Percentiles rank a stretch among this genome's conserved stretches.
phyloP scores from a whole-genome alignment of 495 filamentous ascomycete species.

The Hypoxylon crocopeplum region DNA sequence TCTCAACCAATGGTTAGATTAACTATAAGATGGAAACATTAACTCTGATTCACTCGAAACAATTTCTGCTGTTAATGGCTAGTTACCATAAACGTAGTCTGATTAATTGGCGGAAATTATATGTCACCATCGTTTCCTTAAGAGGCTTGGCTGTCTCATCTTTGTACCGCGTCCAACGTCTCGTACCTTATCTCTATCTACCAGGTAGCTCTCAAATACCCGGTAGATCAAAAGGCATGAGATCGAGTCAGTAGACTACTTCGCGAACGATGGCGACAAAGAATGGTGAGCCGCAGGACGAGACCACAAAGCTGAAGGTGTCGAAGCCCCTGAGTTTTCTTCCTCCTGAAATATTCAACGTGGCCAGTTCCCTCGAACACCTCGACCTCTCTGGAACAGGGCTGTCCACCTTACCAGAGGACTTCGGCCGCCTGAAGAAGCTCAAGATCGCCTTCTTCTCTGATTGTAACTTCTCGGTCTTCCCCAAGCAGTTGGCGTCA shows the following conservation, averaged over 20 bases:
- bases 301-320: constrained; percentile 47
- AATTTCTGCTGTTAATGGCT: no score
- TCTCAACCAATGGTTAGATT: no score
- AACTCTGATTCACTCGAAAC: no score
- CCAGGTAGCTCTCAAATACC: no score
- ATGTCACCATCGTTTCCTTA: neutral
- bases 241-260: no score
- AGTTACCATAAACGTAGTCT: neutral
- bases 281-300: neutral
- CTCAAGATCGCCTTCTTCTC: constrained; percentile 54
- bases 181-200: neutral
- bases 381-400: constrained; percentile 55
- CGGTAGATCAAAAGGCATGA: no score
- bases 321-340: constrained; percentile 44
- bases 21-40: no score
- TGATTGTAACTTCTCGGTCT: constrained; percentile 52
- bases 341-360: constrained; percentile 49
- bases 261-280: no score
- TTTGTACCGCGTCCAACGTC: neutral
- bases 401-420: constrained; percentile 46
- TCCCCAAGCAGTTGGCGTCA: constrained; percentile 48
- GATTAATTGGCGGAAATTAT: neutral
- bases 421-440: constrained; percentile 48
- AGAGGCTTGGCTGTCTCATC: constrained; percentile 1
- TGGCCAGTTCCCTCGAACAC: constrained; percentile 48